A percentile compares a stretch with the other conserved stretches of the same genome.
These are phyloP conservation scores for Litsea cubeba DNA, from an alignment of 164 flowering plant genomes.

Conservation along the genomic window DNA sequence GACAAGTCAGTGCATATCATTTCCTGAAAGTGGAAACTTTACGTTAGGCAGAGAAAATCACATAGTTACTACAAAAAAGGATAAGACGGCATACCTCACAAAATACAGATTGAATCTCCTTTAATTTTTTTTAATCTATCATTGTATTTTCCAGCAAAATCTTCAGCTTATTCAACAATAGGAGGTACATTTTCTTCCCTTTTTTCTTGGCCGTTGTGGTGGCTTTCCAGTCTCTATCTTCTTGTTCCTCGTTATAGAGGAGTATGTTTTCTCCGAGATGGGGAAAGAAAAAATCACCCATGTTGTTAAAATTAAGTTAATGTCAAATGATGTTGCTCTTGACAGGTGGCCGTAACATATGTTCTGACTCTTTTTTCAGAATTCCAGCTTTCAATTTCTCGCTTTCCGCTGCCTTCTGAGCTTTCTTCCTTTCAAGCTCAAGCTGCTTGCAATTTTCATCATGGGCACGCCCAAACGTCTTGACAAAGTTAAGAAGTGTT, in stretches of 20 bases:
- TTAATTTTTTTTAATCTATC: background rate
- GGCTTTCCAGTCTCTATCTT: background rate
- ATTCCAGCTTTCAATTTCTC: conserved; percentile 39
- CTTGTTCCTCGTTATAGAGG: background rate
- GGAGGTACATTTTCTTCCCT: background rate
- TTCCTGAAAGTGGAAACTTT: background rate
- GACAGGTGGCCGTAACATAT: conserved; percentile 13
- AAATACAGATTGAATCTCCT: background rate
- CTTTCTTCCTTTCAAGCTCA: conserved; percentile 73
- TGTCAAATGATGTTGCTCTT: conserved; percentile 14
- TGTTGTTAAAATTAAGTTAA: background rate
- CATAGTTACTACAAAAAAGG: background rate
- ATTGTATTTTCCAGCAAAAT: background rate
- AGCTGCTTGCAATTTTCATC: conserved; percentile 81
- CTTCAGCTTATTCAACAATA: background rate
- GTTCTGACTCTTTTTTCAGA: conserved; percentile 27
- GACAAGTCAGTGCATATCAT: background rate
- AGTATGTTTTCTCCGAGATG: background rate
- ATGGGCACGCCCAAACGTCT: conserved; percentile 64
- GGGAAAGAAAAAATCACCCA: background rate
- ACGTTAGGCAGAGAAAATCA: background rate
- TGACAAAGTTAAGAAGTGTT: conserved; percentile 67
- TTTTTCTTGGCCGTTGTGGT: no score
- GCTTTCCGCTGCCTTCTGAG: conserved; percentile 54
- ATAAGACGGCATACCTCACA: background rate